Conservation (phyloP, 306 rosid species). For the Sechiopsis laciniata region DNA sequence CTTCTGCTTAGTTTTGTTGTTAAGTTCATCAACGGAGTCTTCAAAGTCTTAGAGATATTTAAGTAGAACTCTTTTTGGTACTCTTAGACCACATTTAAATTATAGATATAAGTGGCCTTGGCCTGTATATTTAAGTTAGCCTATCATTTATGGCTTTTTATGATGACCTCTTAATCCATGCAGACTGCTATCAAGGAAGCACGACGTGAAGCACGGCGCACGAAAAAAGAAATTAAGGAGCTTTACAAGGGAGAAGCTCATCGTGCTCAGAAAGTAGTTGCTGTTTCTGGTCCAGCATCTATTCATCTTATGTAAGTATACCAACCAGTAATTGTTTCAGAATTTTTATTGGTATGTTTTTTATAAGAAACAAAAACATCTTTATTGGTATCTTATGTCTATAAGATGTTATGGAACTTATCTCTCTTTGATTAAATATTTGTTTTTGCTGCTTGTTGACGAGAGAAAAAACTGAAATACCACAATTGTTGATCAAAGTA, state of each 20-base stretch:
- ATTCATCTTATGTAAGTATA: constrained; percentile 58
- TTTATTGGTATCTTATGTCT: too few relatives aligned
- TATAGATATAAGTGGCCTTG: neutral
- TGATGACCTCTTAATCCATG: constrained; percentile 8
- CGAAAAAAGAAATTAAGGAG: constrained; percentile 70
- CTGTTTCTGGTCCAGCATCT: constrained; percentile 67
- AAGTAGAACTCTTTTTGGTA: neutral
- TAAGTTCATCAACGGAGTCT: neutral
- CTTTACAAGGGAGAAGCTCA: constrained; percentile 73
- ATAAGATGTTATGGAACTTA: neutral
- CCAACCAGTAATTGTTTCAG: neutral
- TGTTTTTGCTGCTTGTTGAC: neutral
- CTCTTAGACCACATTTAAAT: neutral
- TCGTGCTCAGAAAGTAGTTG: constrained; percentile 78
- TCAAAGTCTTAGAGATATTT: neutral
- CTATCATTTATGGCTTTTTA: neutral
- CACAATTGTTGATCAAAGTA: neutral
- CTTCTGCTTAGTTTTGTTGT: constrained; percentile 3
- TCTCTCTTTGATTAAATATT: neutral
- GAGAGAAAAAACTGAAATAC: neutral
- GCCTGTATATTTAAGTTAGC: neutral
- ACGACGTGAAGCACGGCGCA: constrained; percentile 66
- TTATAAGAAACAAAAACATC: too few relatives aligned
- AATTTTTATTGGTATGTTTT: neutral
- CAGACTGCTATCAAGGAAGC: constrained; percentile 86